These are phyloP conservation scores for Plasmodium gaboni DNA, from an alignment of 169 alveolate genomes.

Conservation along the genomic window DNA sequence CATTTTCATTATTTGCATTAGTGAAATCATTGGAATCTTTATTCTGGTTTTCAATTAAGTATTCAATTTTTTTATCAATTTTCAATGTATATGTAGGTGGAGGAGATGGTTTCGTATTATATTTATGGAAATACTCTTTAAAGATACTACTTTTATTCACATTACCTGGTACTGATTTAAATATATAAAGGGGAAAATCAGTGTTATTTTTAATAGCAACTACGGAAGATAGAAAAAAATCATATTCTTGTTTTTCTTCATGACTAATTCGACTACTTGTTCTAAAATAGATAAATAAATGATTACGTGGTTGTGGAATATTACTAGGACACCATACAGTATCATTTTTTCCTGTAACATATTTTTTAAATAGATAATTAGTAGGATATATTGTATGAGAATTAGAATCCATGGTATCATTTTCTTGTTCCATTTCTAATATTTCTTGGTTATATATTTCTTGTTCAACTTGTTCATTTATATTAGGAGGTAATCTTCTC, in stretches of 20 bases:
- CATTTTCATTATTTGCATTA: neutral
- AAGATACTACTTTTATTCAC: slow-evolving; percentile 41
- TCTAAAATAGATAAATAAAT: slow-evolving; percentile 53
- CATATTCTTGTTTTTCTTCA: slow-evolving; percentile 76
- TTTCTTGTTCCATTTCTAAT: slow-evolving; percentile 42
- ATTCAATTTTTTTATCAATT: slow-evolving; percentile 63
- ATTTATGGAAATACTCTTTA: slow-evolving; percentile 58
- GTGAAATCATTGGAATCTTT: slow-evolving; percentile 4
- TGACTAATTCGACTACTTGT: slow-evolving; percentile 66
- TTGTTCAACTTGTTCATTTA: slow-evolving; percentile 61
- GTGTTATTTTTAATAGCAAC: slow-evolving; percentile 72
- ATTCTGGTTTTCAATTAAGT: slow-evolving; percentile 23
- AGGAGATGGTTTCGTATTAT: slow-evolving; percentile 67
- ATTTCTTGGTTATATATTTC: slow-evolving; percentile 51
- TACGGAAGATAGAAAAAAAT: slow-evolving; percentile 62
- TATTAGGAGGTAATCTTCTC: slow-evolving; percentile 68
- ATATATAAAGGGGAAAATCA: slow-evolving; percentile 61
- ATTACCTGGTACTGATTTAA: slow-evolving; percentile 76
- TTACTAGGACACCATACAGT: slow-evolving; percentile 39
- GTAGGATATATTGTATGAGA: slow-evolving; percentile 52
- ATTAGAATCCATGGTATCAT: slow-evolving; percentile 1
- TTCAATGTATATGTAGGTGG: slow-evolving; percentile 75
- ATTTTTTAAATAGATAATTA: slow-evolving; percentile 16
- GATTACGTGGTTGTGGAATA: slow-evolving; percentile 72
- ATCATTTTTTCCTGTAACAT: slow-evolving; percentile 34